phyloP scores from a whole-genome alignment of 192 early-diverging fungal genomes.

The Coemansia sp. region DNA sequence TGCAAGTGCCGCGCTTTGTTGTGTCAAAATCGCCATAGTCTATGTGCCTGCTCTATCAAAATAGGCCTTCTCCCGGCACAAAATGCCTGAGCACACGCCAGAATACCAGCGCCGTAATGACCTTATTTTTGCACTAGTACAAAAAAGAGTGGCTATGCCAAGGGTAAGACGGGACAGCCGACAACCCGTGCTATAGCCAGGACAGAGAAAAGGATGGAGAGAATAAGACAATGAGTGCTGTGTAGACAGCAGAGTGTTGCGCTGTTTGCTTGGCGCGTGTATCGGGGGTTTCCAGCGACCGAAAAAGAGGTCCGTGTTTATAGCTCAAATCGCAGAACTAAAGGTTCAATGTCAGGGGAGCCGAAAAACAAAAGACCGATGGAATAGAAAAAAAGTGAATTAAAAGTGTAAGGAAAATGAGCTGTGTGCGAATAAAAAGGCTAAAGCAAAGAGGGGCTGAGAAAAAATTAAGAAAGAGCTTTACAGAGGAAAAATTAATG shows the following conservation, averaged over 20 bases:
- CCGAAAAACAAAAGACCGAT: neutral
- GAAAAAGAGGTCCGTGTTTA: neutral
- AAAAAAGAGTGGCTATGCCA: neutral
- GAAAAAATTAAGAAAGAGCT: neutral
- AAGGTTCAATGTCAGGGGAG: neutral
- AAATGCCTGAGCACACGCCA: slow-evolving; percentile 5
- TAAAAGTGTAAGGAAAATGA: neutral
- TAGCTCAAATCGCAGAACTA: neutral
- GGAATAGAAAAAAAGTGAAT: slow-evolving; percentile 2
- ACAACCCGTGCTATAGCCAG: neutral
- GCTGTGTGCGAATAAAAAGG: neutral
- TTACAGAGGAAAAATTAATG: neutral
- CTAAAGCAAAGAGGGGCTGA: neutral
- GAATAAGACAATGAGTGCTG: neutral
- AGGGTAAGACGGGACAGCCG: neutral
- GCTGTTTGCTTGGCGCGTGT: slow-evolving; percentile 1
- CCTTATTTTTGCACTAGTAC: neutral
- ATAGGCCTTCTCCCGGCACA: slow-evolving; percentile 4
- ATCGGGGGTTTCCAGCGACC: neutral
- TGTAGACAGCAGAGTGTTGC: neutral
- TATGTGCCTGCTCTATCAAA: slow-evolving; percentile 1
- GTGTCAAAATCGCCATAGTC: slow-evolving; percentile 31
- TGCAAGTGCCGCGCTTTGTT: slow-evolving; percentile 16
- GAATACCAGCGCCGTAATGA: slow-evolving; percentile 8
- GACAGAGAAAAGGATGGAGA: neutral